phyloP scores from a whole-genome alignment of 2,329 filamentous ascomycete species.

The Madurella fahalii region DNA sequence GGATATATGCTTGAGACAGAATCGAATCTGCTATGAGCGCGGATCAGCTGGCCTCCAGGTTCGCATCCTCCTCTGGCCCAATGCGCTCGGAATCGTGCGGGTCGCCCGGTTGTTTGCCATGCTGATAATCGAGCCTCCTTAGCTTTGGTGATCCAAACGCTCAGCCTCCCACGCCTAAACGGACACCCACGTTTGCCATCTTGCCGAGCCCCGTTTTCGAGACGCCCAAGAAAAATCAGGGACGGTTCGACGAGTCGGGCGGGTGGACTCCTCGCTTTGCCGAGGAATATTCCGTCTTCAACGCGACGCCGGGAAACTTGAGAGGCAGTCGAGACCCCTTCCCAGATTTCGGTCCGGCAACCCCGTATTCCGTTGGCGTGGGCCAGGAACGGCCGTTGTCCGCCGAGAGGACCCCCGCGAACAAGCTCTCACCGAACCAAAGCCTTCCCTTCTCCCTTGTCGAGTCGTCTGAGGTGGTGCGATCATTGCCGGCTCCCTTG shows the following conservation, averaged over 20 bases:
- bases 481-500: conserved; percentile 51
- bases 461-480: conserved; percentile 53
- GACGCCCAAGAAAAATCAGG: conserved; percentile 49
- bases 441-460: conserved; percentile 55
- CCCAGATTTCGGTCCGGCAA: conserved; percentile 40
- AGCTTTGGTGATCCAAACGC: conserved; percentile 63
- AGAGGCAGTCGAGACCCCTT: conserved; percentile 44
- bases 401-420: conserved; percentile 47
- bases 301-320: conserved; percentile 58
- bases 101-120: conserved; percentile 9
- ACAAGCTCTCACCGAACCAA: conserved; percentile 53
- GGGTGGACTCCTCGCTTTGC: conserved; percentile 60
- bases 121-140: conserved; percentile 35
- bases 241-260: conserved; percentile 45
- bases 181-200: conserved; percentile 51
- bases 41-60: conserved; percentile 54
- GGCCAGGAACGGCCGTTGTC: conserved; percentile 51
- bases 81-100: conserved; percentile 1
- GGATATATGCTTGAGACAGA: conserved; percentile 18
- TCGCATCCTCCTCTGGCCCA: conserved; percentile 15
- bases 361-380: conserved; percentile 33
- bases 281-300: conserved; percentile 63
- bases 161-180: conserved; percentile 56
- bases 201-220: conserved; percentile 55
- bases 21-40: conserved; percentile 57